Base-by-base conservation (phyloP, 257 asterid genomes). In the Paraleonurus japonicus region DNA sequence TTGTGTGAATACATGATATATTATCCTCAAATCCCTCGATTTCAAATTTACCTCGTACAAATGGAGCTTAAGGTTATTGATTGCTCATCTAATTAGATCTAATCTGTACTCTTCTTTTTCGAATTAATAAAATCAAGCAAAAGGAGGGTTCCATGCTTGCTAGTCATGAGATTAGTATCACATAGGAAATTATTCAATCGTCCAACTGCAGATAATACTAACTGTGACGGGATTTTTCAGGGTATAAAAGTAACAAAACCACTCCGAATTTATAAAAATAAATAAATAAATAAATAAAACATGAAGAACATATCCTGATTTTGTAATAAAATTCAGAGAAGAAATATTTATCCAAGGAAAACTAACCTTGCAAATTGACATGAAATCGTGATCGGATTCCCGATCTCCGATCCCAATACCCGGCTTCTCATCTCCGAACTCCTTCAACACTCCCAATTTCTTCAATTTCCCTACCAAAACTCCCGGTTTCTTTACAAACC, bases 391-490 rank as follows among this genome's bases (percentile, higher is more conserved):
- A 81, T 95, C 99, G 0, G 98, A 89, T 64, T 76, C 77, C 4
- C 98, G 85, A 79, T 95, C 99, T 24, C 99, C 99, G 11, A 95
- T 73, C 28, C 99, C 99, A 43, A 95, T 65, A 73, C 88, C 92
- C 24, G 96, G 96, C 76, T 51, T 80, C 78, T 92, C 98, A 2
- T 88, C 97, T 0, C 92, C 96, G 65, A 92, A 95, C 75, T 95
- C 99, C 84, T 86, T 88, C 79, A 84, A 32, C 27, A 95, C 65
- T 0, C 95, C 84, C 78, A 88, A 41, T 58, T 65, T 85, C 82
- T 95, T 95, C 98, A 88, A 87, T 53, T 95, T 85, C 54, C 98
- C 96, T 20, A 95, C 99, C 88, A 95, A 71, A 61, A 95, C 90
- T 37, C 99, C 99, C 0, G 96, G 96, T 24, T 78, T 81, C 80